phyloP scores from a whole-genome alignment of 2,329 filamentous ascomycete genomes.

The Cryphonectria carpinicola region DNA sequence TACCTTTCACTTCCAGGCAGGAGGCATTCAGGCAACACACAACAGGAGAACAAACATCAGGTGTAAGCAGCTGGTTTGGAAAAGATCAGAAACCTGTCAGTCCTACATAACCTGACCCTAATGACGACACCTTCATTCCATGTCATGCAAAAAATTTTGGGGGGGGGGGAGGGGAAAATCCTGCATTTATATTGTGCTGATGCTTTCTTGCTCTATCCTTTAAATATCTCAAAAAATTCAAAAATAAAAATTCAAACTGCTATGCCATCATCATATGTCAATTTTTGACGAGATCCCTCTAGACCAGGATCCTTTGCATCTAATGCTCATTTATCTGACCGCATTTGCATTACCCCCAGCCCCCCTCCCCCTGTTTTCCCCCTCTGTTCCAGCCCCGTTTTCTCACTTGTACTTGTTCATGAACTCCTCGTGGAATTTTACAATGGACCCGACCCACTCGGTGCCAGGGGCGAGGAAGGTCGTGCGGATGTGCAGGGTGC shows the following conservation, averaged over 20 bases:
- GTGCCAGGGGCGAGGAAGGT: conserved; percentile 97
- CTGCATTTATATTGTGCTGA: conserved; percentile 5
- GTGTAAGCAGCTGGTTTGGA: no score
- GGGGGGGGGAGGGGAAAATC: neutral
- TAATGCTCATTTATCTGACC: neutral
- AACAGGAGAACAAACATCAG: no score
- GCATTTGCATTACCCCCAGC: neutral
- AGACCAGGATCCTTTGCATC: neutral
- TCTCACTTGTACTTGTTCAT: conserved; percentile 75
- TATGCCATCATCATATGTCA: neutral
- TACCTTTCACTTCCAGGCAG: no score
- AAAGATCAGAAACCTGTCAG: no score
- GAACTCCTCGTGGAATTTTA: conserved; percentile 89
- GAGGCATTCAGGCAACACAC: no score
- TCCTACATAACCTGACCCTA: neutral
- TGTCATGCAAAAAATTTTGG: neutral
- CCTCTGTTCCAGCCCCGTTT: conserved; percentile 24
- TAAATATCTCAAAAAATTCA: neutral
- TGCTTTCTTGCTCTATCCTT: conserved; percentile 4
- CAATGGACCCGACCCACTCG: conserved; percentile 86
- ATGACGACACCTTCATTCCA: neutral
- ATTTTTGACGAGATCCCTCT: neutral
- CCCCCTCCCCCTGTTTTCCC: neutral
- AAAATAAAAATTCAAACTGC: neutral
- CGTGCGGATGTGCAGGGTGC: conserved; percentile 90